Conservation (phyloP, 2,329 filamentous ascomycete species). For the Aspergillus sp. region DNA sequence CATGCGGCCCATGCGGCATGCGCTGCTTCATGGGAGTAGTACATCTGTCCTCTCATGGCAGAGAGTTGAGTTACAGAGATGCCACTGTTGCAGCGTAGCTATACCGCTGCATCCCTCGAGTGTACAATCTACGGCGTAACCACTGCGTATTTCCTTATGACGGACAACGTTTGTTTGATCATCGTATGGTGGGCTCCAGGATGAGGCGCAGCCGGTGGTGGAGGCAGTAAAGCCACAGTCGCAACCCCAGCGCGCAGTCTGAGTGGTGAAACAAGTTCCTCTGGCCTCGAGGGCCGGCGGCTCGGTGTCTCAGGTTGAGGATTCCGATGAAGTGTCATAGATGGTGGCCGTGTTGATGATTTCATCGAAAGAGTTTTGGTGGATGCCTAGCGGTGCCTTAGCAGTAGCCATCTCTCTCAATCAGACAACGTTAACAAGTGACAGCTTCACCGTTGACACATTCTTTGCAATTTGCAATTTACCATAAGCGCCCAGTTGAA, state of each 20-base stretch:
- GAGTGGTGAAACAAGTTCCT: slow-evolving; percentile 3
- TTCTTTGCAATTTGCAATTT: not conserved
- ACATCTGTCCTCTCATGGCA: not conserved
- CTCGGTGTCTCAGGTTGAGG: slow-evolving; percentile 3
- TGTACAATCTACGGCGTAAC: too few species aligned
- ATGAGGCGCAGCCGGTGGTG: slow-evolving; percentile 14
- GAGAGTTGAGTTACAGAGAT: too few species aligned
- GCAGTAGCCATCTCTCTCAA: not conserved
- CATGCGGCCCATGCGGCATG: not conserved
- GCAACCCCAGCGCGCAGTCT: not conserved
- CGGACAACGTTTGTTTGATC: not conserved
- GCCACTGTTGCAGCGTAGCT: too few species aligned
- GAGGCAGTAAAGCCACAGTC: slow-evolving; percentile 16
- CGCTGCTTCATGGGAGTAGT: not conserved
- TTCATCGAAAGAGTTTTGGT: slow-evolving; percentile 11
- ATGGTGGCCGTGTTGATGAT: not conserved
- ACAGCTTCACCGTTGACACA: not conserved
- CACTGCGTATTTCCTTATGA: not conserved
- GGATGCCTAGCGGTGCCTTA: slow-evolving; percentile 20
- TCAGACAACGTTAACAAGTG: too few species aligned
- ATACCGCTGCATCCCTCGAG: too few species aligned
- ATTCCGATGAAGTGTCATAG: not conserved
- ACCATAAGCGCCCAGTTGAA: slow-evolving; percentile 2
- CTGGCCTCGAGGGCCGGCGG: not conserved
- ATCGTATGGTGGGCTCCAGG: not conserved